A percentile compares a stretch with the other conserved stretches of the same genome.
Conservation (phyloP, 257 asterid species). For the Nicotiana otophora region DNA sequence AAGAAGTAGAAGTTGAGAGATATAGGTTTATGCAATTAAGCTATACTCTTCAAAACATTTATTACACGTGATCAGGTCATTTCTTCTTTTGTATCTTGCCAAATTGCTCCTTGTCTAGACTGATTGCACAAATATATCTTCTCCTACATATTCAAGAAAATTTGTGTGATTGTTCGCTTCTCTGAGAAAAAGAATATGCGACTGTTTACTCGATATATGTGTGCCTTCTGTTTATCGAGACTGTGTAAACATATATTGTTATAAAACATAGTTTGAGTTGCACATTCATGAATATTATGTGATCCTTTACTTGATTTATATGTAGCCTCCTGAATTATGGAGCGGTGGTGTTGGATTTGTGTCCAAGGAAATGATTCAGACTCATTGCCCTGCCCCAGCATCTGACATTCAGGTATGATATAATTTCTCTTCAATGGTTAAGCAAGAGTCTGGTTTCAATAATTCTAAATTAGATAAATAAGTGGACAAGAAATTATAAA, state of each 20-base stretch:
- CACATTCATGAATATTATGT: too few relatives aligned
- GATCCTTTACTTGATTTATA: too few relatives aligned
- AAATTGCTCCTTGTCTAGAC: background rate
- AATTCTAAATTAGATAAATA: background rate
- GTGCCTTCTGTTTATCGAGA: too few relatives aligned
- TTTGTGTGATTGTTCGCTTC: background rate
- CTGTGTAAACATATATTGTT: background rate
- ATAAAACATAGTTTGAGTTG: background rate
- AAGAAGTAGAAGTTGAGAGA: background rate
- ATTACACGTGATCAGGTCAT: too few relatives aligned
- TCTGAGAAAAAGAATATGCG: background rate
- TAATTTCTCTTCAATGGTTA: background rate
- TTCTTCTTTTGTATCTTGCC: too few relatives aligned
- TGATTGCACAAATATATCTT: background rate
- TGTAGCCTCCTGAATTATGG: constrained; percentile 86
- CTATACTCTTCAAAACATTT: background rate
- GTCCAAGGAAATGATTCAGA: constrained; percentile 77
- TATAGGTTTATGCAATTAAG: background rate
- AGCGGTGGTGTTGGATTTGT: constrained; percentile 80
- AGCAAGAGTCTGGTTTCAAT: background rate
- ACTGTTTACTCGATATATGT: background rate
- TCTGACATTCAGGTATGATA: constrained; percentile 65
- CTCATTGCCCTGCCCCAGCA: constrained; percentile 79
- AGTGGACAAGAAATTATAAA: background rate
- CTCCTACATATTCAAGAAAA: background rate